Evolutionary conservation across 495 filamentous ascomycete genomes (phyloP), one percentile per base, ranked within the genome.

Genomic region (Penicillium maclennaniae): DNA sequence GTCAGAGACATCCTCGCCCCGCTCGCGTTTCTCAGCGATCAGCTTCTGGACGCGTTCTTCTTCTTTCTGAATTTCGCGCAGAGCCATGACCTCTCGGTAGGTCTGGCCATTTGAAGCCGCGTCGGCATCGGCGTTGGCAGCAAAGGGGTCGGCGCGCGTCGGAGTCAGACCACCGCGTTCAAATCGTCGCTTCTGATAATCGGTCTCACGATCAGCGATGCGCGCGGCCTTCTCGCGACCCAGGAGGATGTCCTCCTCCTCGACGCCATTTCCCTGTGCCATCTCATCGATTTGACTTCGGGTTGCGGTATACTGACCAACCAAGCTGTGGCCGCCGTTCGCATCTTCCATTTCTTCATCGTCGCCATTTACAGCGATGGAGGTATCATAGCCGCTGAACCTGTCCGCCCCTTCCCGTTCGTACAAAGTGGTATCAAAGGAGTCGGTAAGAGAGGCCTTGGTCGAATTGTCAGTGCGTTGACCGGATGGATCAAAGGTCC

Each of bases 271-370:
- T 44, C 91, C 90, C 41, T 77, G 83, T 8, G 92, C 89, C 73
- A 97, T 92, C 77, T 99, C 95, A 68, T 96, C 89, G 68, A 97
- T 88, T 75, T 96, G 89, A 47, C 85, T 83, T 59, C 81, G 84
- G 15, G 91, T 90, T 17, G 95, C 95, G 12, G 95, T 99, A 71
- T 97, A 99, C 71, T 99, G 95, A 52, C 92, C 95, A 26, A 97
- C 91, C 53, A 99, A 76, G 60, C 87, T 83, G 63, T 88, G 82
- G 48, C 79, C 84, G 56, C 73, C 84, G 65, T 89, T 85, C 56
- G 77, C 84, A 81, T 91, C 91, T 43, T 81, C 79, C 73, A 89
- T 89, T 34, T 91, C 91, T 56, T 91, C 89, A 62, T 95, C 91
- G 36, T 84, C 87, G 66, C 84, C 88, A 69, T 83, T 85, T 10